phyloP scores from a whole-genome alignment of 305 asterid species.

The Nicotiana rustica region DNA sequence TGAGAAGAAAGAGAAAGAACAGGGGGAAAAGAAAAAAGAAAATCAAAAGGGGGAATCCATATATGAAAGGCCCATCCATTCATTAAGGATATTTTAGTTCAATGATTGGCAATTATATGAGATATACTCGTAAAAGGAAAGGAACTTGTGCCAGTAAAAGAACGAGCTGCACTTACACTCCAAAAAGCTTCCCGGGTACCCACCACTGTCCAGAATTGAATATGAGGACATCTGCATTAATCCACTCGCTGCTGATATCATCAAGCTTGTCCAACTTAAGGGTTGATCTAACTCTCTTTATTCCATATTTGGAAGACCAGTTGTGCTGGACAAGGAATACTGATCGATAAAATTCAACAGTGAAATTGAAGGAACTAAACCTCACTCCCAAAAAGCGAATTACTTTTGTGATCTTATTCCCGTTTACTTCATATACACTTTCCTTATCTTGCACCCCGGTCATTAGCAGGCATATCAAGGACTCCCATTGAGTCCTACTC shows the following conservation, averaged over 20 bases:
- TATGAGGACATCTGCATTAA: slow-evolving; percentile 68
- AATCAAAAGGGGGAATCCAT: slow-evolving; percentile 23
- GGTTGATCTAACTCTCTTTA: slow-evolving; percentile 66
- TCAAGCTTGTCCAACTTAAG: slow-evolving; percentile 67
- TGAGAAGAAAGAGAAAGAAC: not conserved
- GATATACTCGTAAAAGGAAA: not conserved
- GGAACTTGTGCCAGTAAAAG: slow-evolving; percentile 15
- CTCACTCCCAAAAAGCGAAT: slow-evolving; percentile 72
- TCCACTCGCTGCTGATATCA: slow-evolving; percentile 70
- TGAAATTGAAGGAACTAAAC: slow-evolving; percentile 71
- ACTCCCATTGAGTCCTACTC: slow-evolving; percentile 90
- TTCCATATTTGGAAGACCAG: slow-evolving; percentile 64
- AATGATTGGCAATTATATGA: not conserved
- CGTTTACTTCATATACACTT: slow-evolving; percentile 73
- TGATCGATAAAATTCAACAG: slow-evolving; percentile 70
- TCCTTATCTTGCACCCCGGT: slow-evolving; percentile 66
- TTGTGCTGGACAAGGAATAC: slow-evolving; percentile 77
- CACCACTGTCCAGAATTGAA: slow-evolving; percentile 88
- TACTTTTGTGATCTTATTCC: slow-evolving; percentile 63
- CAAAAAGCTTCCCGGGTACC: slow-evolving; percentile 77
- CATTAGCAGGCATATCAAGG: slow-evolving; percentile 78
- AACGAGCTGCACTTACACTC: slow-evolving; percentile 56
- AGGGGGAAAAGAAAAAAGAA: not conserved
- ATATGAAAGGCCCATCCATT: not conserved
- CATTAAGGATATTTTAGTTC: not conserved